Conservation (phyloP, 2,329 filamentous ascomycete genomes). For the Aspergillus sp. region DNA sequence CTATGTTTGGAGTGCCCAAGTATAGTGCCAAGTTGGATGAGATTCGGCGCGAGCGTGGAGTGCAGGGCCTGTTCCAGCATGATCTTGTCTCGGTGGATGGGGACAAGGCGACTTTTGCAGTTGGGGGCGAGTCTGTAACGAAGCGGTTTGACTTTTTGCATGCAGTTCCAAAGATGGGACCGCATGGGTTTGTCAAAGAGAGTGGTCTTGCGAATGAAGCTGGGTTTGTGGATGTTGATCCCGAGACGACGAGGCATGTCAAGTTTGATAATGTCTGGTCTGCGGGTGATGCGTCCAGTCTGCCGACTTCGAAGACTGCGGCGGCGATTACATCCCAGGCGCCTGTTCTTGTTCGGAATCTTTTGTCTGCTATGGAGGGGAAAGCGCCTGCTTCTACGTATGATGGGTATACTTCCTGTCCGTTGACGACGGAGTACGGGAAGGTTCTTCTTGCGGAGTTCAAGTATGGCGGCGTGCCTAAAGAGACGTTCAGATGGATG, state of each 20-base stretch:
- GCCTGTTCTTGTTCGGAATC: slow-evolving; percentile 52
- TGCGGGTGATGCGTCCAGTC: slow-evolving; percentile 58
- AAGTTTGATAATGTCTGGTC: slow-evolving; percentile 61
- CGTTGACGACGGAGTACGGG: slow-evolving; percentile 57
- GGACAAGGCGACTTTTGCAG: slow-evolving; percentile 53
- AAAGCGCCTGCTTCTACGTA: slow-evolving; percentile 47
- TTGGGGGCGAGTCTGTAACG: slow-evolving; percentile 47
- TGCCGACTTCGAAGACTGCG: slow-evolving; percentile 59
- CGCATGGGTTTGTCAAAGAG: slow-evolving; percentile 55
- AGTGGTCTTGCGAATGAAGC: slow-evolving; percentile 56
- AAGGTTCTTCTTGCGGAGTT: slow-evolving; percentile 66
- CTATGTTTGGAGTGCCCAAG: slow-evolving; percentile 63
- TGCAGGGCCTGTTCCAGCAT: slow-evolving; percentile 60
- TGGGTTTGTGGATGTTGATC: slow-evolving; percentile 60
- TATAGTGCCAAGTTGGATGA: slow-evolving; percentile 56
- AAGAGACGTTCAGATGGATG: slow-evolving; percentile 60
- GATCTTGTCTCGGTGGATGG: slow-evolving; percentile 56
- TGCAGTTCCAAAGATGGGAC: slow-evolving; percentile 60
- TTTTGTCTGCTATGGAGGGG: slow-evolving; percentile 48
- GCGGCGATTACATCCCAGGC: slow-evolving; percentile 55
- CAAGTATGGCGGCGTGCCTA: slow-evolving; percentile 63
- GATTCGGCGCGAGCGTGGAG: slow-evolving; percentile 54
- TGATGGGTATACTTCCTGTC: slow-evolving; percentile 59
- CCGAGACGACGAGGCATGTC: slow-evolving; percentile 53
- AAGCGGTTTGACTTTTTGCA: slow-evolving; percentile 57